phyloP scores from a whole-genome alignment of 352 stramenopile genomes.

The Phytopythium chamaehyphon region DNA sequence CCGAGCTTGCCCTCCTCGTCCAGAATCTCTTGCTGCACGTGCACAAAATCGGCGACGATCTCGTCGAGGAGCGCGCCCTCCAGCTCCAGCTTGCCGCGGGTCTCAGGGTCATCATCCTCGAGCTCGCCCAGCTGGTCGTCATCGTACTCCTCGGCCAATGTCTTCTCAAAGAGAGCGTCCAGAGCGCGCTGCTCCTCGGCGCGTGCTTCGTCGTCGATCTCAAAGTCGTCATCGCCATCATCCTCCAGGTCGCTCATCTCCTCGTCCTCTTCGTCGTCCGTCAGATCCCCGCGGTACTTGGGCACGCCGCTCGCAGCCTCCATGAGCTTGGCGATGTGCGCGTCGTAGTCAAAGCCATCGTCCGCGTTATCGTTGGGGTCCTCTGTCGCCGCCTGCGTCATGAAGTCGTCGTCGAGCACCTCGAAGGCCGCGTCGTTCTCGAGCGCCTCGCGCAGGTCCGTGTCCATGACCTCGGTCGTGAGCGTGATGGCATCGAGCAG shows the following conservation, averaged over 20 bases:
- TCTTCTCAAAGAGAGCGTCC: constrained; percentile 87
- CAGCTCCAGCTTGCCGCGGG: constrained; percentile 59
- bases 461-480: constrained; percentile 85
- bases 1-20: constrained; percentile 74
- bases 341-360: constrained; percentile 91
- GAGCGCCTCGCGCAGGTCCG: constrained; percentile 80
- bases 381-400: constrained; percentile 68
- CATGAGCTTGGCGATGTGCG: constrained; percentile 92
- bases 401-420: constrained; percentile 91
- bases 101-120: constrained; percentile 73
- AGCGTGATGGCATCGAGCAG: constrained; percentile 80
- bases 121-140: constrained; percentile 75
- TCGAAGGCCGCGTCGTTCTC: constrained; percentile 83
- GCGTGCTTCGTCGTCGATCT: constrained; percentile 32
- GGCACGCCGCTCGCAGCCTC: constrained; percentile 73
- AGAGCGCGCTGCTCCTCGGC: constrained; percentile 83
- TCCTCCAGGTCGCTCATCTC: constrained; percentile 85
- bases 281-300: constrained; percentile 60
- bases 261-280: constrained; percentile 70
- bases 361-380: constrained; percentile 22
- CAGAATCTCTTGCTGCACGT: constrained; percentile 66
- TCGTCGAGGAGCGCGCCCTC: constrained; percentile 61
- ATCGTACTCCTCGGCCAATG: constrained; percentile 78
- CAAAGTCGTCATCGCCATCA: constrained; percentile 29
- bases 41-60: constrained; percentile 74